Evolutionary conservation across 2,329 filamentous ascomycete genomes (phyloP).

Genomic region (Aspergillus terreus): DNA sequence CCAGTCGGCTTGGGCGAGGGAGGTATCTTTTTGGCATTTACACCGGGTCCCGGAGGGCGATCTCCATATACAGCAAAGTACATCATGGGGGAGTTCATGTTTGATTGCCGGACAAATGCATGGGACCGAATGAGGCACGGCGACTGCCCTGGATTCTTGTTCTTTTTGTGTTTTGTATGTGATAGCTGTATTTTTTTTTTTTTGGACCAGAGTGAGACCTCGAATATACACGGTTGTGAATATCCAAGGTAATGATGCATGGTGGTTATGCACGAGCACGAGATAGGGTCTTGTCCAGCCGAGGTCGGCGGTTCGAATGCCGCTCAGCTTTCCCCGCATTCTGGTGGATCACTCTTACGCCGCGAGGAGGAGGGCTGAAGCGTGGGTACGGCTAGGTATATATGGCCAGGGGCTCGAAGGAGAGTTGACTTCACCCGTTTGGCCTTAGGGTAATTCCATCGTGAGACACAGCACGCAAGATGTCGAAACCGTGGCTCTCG

Average conservation of each 20-base stretch:
- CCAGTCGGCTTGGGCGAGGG: slow-evolving; percentile 11
- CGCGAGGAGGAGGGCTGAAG: neutral
- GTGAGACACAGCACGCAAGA: neutral
- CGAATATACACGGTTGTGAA: too few species aligned
- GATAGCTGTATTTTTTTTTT: too few species aligned
- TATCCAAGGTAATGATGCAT: too few species aligned
- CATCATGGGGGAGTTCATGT: slow-evolving; percentile 5
- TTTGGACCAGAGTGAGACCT: too few species aligned
- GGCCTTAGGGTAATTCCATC: neutral
- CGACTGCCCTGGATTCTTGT: neutral
- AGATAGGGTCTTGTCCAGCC: neutral
- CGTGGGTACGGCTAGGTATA: neutral
- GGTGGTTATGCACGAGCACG: too few species aligned
- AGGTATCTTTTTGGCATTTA: slow-evolving; percentile 20
- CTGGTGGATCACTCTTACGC: slow-evolving; percentile 1
- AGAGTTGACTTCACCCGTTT: neutral
- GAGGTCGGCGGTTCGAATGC: slow-evolving; percentile 19
- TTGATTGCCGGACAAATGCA: neutral
- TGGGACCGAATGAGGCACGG: too few species aligned
- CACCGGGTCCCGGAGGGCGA: slow-evolving; percentile 12
- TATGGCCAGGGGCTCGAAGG: neutral
- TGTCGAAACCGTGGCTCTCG: slow-evolving; percentile 22
- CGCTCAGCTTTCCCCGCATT: slow-evolving; percentile 19
- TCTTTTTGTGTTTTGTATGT: too few species aligned
- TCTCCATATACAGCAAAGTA: slow-evolving; percentile 3